Evolutionary conservation across 805 yeast species (phyloP), one percentile per base, ranked within the genome.

Genomic region (Soucietia sequanensis): DNA sequence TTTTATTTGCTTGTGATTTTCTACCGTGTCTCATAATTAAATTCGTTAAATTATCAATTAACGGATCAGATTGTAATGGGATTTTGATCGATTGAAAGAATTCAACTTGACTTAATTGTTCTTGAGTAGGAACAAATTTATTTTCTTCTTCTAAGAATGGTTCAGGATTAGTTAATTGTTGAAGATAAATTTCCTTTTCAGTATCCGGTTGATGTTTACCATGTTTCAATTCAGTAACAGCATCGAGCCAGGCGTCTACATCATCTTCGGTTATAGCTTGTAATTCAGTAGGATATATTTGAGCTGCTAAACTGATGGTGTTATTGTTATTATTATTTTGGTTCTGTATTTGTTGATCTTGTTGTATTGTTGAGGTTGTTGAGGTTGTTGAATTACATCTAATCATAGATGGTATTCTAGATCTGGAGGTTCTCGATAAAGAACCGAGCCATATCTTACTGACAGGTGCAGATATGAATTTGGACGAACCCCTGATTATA

Each of bases 21-120:
- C 81, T 81, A 27, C 99, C 99, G 55, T 87, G 81, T 54, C 86
- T 80, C 98, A 93, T 93, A 42, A 93, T 80, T 66, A 89, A 72
- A 56, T 89, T 89, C 35, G 86, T 81, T 52, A 93, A 77, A 48
- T 84, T 81, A 32, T 81, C 80, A 31, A 90, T 68, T 14, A 81
- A 76, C n/a, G 85, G 83, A 48, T 88, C 93, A 29, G 65, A 62
- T 44, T 71, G 68, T 18, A 66, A 52, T 18, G 96, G 95, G 20
- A 87, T 63, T 9, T 77, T 74, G 41, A 66, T 63, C 26, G 59
- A 67, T 39, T 71, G 64, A 33, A 82, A 62, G 9, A 55, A 58
- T 37, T 72, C 77, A 28, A 68, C 68, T 56, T 87, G 79, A 4
- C 65, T 72, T 16, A 75, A 35, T 59, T 90, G 96, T 47, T 75